These are phyloP conservation scores for Acarospora socialis DNA, from an alignment of 2,329 filamentous ascomycete genomes.

Conservation along the genomic window DNA sequence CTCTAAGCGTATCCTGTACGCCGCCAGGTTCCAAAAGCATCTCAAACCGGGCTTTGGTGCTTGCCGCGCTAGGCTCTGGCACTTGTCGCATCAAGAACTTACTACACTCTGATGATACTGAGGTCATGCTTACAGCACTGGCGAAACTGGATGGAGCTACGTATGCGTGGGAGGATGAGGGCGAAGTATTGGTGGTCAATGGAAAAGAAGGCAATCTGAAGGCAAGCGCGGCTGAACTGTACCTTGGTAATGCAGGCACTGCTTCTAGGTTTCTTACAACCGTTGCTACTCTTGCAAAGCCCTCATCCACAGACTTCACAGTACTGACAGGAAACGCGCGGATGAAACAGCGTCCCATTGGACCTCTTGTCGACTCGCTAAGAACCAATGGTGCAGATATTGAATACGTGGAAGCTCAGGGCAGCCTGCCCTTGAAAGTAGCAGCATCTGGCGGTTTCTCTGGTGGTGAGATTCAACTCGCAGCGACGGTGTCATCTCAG, in stretches of 20 bases:
- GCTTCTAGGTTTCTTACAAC: slow-evolving; percentile 91
- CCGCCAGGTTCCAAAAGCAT: slow-evolving; percentile 96
- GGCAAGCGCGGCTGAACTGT: slow-evolving; percentile 63
- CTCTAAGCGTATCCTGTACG: slow-evolving; percentile 57
- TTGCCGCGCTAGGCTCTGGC: slow-evolving; percentile 78
- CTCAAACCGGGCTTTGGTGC: slow-evolving; percentile 85
- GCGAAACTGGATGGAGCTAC: slow-evolving; percentile 69
- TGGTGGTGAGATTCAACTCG: slow-evolving; percentile 78
- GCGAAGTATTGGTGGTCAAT: slow-evolving; percentile 76
- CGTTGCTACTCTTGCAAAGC: slow-evolving; percentile 68
- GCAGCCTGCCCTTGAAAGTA: slow-evolving; percentile 72
- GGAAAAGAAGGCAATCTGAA: slow-evolving; percentile 78
- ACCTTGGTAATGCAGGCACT: slow-evolving; percentile 91
- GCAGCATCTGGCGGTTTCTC: slow-evolving; percentile 69
- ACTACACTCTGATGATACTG: slow-evolving; percentile 89
- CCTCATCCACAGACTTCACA: slow-evolving; percentile 49
- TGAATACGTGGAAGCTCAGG: slow-evolving; percentile 68
- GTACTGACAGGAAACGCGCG: slow-evolving; percentile 84
- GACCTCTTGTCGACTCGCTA: slow-evolving; percentile 80
- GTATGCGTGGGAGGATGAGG: slow-evolving; percentile 87
- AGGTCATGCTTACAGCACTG: slow-evolving; percentile 94
- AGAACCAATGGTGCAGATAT: slow-evolving; percentile 75
- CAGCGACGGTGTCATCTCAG: slow-evolving; percentile 94
- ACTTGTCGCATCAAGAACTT: slow-evolving; percentile 82
- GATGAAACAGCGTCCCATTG: slow-evolving; percentile 93